Conservation (phyloP, 331 rosid species). For the Pyracantha coccinea region DNA sequence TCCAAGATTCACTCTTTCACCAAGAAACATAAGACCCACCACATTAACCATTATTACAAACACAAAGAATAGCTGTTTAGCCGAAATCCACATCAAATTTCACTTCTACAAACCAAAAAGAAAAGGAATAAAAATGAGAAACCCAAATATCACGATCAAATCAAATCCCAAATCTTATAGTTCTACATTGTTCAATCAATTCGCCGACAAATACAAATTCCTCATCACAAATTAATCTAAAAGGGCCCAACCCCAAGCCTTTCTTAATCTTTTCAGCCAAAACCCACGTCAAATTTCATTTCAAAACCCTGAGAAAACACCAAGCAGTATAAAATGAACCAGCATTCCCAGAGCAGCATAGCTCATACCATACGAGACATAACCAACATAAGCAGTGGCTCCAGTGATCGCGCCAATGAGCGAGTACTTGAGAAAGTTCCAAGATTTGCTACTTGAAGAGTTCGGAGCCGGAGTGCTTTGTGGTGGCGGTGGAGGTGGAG, state of each 20-base stretch:
- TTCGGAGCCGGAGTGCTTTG: background rate
- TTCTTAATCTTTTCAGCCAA: background rate
- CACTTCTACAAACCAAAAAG: background rate
- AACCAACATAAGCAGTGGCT: conserved; percentile 42
- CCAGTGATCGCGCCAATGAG: conserved; percentile 51
- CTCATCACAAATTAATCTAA: background rate
- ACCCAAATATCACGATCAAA: background rate
- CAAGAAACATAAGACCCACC: background rate
- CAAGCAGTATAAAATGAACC: background rate
- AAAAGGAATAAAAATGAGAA: background rate
- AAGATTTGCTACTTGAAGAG: conserved; percentile 16
- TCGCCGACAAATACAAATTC: background rate
- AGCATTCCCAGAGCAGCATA: background rate
- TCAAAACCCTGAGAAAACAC: background rate
- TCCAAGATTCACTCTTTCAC: background rate
- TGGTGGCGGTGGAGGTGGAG: conserved; percentile 18
- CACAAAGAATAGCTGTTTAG: background rate
- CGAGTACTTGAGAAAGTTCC: conserved; percentile 57
- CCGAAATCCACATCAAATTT: background rate
- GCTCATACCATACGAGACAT: conserved; percentile 56
- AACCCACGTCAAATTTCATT: background rate
- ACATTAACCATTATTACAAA: background rate
- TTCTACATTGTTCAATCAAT: background rate
- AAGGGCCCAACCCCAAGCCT: background rate
- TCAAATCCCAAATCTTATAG: background rate